phyloP scores from a whole-genome alignment of 1,284 basidiomycete species.

The Leccinum griseonigrum region DNA sequence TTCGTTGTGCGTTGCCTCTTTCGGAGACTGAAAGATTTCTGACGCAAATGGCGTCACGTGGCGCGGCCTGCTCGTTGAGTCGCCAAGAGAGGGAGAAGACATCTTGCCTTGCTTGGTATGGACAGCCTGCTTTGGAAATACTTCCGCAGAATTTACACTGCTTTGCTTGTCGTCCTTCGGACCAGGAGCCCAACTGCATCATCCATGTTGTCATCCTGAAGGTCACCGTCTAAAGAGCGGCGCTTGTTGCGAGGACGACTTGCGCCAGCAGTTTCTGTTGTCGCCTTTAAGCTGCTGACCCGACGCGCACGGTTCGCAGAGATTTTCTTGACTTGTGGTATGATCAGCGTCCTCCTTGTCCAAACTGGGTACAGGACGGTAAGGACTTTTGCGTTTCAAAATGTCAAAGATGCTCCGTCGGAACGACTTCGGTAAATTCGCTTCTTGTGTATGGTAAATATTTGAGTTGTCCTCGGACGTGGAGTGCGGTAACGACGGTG shows the following conservation, averaged over 20 bases:
- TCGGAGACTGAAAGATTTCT: neutral
- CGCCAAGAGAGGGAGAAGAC: neutral
- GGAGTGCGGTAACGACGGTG: conserved; percentile 1
- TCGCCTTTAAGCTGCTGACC: neutral
- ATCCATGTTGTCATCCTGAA: neutral
- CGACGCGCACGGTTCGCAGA: neutral
- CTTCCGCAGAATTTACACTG: neutral
- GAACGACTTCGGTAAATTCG: conserved; percentile 14
- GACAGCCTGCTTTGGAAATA: neutral
- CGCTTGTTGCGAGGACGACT: neutral
- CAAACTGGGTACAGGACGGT: neutral
- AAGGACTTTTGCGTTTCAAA: conserved; percentile 17
- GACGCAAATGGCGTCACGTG: conserved; percentile 13
- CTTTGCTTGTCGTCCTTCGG: neutral
- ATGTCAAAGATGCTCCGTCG: conserved; percentile 32
- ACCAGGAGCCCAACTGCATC: neutral
- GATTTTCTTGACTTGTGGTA: neutral
- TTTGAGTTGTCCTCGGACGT: neutral
- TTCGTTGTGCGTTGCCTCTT: neutral
- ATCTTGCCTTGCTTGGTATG: neutral
- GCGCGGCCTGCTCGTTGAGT: neutral
- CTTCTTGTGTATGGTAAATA: neutral
- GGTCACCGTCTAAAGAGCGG: conserved; percentile 5
- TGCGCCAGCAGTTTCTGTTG: neutral
- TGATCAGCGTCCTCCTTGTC: conserved; percentile 1